Base-by-base conservation (phyloP, 352 stramenopile genomes). In the Thraustochytrium sp. region DNA sequence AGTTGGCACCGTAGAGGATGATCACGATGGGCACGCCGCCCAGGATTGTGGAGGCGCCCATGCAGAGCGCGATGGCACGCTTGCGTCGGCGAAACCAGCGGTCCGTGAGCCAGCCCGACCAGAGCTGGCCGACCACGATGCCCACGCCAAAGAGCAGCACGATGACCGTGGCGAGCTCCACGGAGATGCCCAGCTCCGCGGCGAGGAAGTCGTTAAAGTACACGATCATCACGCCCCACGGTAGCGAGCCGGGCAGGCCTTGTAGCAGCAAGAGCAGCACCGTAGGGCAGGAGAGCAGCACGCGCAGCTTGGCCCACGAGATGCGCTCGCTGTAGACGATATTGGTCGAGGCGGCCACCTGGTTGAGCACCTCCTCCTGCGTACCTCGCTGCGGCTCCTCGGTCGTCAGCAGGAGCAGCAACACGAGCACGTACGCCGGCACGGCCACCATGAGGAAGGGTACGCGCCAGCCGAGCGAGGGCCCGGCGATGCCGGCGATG, bases 171-270 rank as follows among this genome's bases (percentile, higher is more conserved):
- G 88, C 87, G 51, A 78, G 74, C 72, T 88, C 46, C 8, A 86
- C 73, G 31, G 62, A 86, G 63, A 92, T 88, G 31, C 88, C 88
- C 61, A 87, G 37, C 84, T 93, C 85, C 49, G 89, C 84, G 9
- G 86, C 87, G 23, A 93, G 82, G 83, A 89, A 93, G 74, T 93
- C 90, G 76, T 91, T 92, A 68, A 93, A 85, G 85, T 89, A 92
- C 29, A 87, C 89, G 74, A 91, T 90, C 29, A 92, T 86, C n/a
- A 93, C 88, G 31, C 88, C 88, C 85, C 85, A 91, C 44, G 88
- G 87, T 37, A 90, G 62, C 72, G 86, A 91, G 37, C 86, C 88
- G 18, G 88, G 88, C 34, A 88, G 86, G 38, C 88, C 89, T 82
- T 93, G 90, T 2, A 92, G 61, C 21, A 93, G 85, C 2, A 86